These are phyloP conservation scores for Aspergillus bertholletiae DNA, from an alignment of 495 filamentous ascomycete genomes.

Conservation along the genomic window DNA sequence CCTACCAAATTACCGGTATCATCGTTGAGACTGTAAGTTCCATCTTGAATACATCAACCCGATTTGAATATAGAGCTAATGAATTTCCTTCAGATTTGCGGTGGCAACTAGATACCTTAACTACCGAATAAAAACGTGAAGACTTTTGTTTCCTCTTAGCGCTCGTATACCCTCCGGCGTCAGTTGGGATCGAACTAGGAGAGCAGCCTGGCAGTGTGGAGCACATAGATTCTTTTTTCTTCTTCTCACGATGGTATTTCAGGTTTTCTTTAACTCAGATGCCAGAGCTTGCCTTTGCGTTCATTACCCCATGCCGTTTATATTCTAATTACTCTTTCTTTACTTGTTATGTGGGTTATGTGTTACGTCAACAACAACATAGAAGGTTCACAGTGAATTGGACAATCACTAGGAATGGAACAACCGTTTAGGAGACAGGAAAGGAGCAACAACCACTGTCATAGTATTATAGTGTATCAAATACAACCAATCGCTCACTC, in stretches of 20 bases:
- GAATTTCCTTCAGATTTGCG: slow-evolving; percentile 28
- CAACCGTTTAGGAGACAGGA: background rate
- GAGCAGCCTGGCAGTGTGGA: slow-evolving; percentile 41
- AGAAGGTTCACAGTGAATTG: slow-evolving; percentile 20
- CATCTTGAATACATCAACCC: too few species aligned
- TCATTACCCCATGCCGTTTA: slow-evolving; percentile 22
- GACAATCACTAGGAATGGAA: slow-evolving; percentile 15
- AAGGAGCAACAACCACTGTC: slow-evolving; percentile 3
- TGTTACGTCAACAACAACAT: slow-evolving; percentile 28
- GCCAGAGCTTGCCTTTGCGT: slow-evolving; percentile 25
- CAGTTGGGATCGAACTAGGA: slow-evolving; percentile 38
- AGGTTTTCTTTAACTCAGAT: slow-evolving; percentile 11
- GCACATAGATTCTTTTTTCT: slow-evolving; percentile 27
- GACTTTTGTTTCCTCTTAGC: slow-evolving; percentile 38
- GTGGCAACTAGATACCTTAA: slow-evolving; percentile 36
- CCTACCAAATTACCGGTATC: slow-evolving; percentile 94
- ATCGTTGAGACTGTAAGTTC: slow-evolving; percentile 69
- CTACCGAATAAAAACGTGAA: slow-evolving; percentile 20
- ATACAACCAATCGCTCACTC: background rate
- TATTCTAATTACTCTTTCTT: slow-evolving; percentile 15
- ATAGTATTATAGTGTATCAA: background rate
- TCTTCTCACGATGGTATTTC: slow-evolving; percentile 16
- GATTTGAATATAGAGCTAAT: too few species aligned
- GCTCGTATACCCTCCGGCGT: slow-evolving; percentile 49
- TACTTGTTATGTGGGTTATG: slow-evolving; percentile 24